phyloP scores from a whole-genome alignment of 495 filamentous ascomycete genomes.

The Apiosordaria backusii region DNA sequence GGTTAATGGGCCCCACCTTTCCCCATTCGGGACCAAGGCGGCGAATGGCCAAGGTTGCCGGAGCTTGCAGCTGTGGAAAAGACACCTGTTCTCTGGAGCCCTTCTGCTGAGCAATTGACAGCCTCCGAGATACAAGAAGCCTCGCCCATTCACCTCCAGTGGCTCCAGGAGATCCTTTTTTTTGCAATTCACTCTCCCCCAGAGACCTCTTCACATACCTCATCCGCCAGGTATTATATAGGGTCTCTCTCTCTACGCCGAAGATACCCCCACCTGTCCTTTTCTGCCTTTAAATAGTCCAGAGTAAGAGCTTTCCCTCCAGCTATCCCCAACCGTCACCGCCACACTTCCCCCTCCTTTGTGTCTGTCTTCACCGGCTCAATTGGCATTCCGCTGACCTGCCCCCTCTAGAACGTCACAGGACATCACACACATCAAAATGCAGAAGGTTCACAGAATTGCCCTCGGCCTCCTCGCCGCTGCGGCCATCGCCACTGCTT shows the following conservation, averaged over 20 bases:
- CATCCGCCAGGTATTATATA: slow-evolving; percentile 18
- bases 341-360: neutral
- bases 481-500: slow-evolving; percentile 58
- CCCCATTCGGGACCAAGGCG: slow-evolving; percentile 12
- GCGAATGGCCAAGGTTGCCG: slow-evolving; percentile 17
- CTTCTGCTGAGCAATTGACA: slow-evolving; percentile 25
- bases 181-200: slow-evolving; percentile 9
- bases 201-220: slow-evolving; percentile 1
- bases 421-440: slow-evolving; percentile 21
- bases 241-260: slow-evolving; percentile 4
- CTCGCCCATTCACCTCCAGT: slow-evolving; percentile 17
- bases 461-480: slow-evolving; percentile 59
- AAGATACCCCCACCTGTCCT: slow-evolving; percentile 8
- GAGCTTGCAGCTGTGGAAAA: slow-evolving; percentile 23
- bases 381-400: slow-evolving; percentile 6
- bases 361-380: neutral
- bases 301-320: slow-evolving; percentile 20
- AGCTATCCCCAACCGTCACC: neutral
- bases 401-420: no score
- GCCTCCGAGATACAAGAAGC: slow-evolving; percentile 27
- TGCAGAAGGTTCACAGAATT: slow-evolving; percentile 33
- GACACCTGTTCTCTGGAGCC: slow-evolving; percentile 35
- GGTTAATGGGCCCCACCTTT: slow-evolving; percentile 10
- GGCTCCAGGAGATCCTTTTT: slow-evolving; percentile 13
- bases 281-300: slow-evolving; percentile 29